These are phyloP conservation scores for Zopfochytrium polystomum DNA, from an alignment of 371 early-diverging fungal species.

Conservation along the genomic window DNA sequence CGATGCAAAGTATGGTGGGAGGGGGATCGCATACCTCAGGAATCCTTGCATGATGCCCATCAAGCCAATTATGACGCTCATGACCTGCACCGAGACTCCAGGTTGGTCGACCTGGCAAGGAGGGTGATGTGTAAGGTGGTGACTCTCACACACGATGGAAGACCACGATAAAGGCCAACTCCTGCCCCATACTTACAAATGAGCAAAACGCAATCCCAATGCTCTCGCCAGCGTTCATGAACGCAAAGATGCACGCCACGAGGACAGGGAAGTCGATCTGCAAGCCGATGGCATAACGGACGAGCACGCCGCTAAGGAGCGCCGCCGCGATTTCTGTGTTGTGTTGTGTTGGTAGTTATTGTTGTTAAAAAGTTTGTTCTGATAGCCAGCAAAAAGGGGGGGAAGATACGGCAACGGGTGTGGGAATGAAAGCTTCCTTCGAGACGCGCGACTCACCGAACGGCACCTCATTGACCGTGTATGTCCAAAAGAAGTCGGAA, in stretches of 20 bases:
- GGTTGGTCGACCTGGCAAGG: constrained; percentile 5
- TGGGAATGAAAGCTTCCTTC: no score
- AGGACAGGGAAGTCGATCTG: constrained; percentile 23
- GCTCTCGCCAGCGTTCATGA: constrained; percentile 35
- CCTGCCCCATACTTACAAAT: constrained; percentile 18
- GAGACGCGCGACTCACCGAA: constrained; percentile 34
- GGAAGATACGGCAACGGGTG: no score
- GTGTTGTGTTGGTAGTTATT: no score
- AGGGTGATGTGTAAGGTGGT: no score
- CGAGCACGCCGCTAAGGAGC: constrained; percentile 23
- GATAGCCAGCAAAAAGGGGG: neutral
- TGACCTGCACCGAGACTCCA: constrained; percentile 35
- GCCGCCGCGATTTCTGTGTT: constrained; percentile 26
- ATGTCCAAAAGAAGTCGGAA: constrained; percentile 30
- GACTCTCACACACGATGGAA: constrained; percentile 1
- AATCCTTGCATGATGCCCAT: constrained; percentile 32
- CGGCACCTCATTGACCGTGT: constrained; percentile 35
- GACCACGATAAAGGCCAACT: neutral
- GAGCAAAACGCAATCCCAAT: constrained; percentile 45
- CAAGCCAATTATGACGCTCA: constrained; percentile 32
- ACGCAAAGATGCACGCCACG: constrained; percentile 15
- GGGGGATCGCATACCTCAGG: constrained; percentile 26
- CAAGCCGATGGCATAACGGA: constrained; percentile 26
- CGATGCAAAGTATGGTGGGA: no score
- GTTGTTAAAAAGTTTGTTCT: neutral